These are phyloP conservation scores for Cupressus sempervirens DNA, from an alignment of 75 land plant genomes.

Conservation along the genomic window DNA sequence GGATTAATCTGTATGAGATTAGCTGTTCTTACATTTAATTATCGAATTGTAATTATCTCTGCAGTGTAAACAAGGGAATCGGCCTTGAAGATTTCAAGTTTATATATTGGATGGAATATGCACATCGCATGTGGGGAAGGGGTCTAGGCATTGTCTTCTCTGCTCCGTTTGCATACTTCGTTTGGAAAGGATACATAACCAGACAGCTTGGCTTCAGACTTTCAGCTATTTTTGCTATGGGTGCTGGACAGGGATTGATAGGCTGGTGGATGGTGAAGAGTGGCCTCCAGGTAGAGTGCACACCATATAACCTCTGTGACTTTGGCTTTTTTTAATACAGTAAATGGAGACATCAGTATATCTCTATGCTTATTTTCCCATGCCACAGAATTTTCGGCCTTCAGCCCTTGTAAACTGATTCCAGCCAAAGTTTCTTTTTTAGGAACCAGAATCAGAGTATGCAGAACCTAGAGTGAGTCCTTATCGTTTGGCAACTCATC, in stretches of 20 bases:
- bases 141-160: constrained; percentile 86
- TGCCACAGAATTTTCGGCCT: background rate
- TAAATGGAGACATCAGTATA: background rate
- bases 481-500: constrained; percentile 89
- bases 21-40: background rate
- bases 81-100: constrained; percentile 86
- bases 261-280: constrained; percentile 99
- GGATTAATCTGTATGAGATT: background rate
- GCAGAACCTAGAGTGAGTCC: constrained; percentile 94
- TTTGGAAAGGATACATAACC: constrained; percentile 82
- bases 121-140: constrained; percentile 99
- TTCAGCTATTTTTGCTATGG: constrained; percentile 77
- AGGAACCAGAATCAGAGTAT: constrained; percentile 91
- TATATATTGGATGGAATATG: constrained; percentile 99
- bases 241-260: constrained; percentile 92
- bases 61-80: constrained; percentile 94
- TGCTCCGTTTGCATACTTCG: constrained; percentile 75
- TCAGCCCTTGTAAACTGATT: background rate
- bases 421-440: background rate
- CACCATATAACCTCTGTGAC: background rate
- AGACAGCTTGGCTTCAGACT: constrained; percentile 66
- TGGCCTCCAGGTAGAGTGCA: constrained; percentile 79
- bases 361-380: background rate
- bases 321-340: background rate
- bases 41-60: constrained; percentile 4